phyloP scores from a whole-genome alignment of 352 stramenopile genomes.

The Phytophthora pinifolia region DNA sequence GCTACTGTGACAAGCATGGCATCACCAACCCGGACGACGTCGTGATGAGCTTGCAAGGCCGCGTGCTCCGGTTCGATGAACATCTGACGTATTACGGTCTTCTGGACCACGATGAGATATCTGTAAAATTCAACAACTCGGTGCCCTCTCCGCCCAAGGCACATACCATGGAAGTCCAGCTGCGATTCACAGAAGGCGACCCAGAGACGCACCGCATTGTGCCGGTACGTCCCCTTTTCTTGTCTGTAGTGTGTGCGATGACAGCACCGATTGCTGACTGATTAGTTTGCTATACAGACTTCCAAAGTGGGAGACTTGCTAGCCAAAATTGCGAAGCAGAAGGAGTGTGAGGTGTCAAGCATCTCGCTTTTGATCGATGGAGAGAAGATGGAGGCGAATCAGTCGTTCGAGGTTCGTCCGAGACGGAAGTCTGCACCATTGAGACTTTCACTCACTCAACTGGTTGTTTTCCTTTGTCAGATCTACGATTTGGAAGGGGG shows the following conservation, averaged over 20 bases:
- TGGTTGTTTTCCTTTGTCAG: constrained; percentile 26
- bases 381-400: constrained; percentile 41
- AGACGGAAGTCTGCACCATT: neutral
- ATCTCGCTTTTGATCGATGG: constrained; percentile 55
- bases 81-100: constrained; percentile 53
- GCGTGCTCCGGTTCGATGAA: constrained; percentile 42
- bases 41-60: constrained; percentile 47
- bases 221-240: constrained; percentile 30
- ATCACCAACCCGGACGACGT: constrained; percentile 53
- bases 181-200: constrained; percentile 47
- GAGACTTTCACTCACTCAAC: constrained; percentile 1
- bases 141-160: constrained; percentile 22
- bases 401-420: constrained; percentile 48
- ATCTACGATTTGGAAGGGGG: constrained; percentile 70
- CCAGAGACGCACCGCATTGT: constrained; percentile 37
- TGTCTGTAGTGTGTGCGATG: neutral
- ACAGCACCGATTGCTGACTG: neutral
- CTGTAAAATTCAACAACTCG: constrained; percentile 43
- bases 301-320: constrained; percentile 49
- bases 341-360: constrained; percentile 19
- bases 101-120: constrained; percentile 64
- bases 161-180: constrained; percentile 37
- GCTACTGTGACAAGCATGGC: constrained; percentile 64
- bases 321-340: constrained; percentile 25
- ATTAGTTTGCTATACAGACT: constrained; percentile 27